Conservation (phyloP, 805 yeast species). For the Ascoidea asiatica region DNA sequence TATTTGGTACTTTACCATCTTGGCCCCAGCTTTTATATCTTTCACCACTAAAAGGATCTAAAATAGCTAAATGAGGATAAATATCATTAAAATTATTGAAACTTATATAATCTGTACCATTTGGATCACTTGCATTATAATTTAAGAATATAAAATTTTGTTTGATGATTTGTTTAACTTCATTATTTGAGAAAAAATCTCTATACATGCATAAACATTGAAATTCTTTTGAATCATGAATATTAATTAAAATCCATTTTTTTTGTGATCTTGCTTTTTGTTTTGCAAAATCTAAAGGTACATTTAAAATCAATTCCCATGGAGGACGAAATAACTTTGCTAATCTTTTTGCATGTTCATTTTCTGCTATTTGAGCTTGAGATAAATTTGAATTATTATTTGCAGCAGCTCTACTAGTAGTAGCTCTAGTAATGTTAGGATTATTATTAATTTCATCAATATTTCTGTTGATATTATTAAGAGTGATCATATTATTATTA, state of each 20-base stretch:
- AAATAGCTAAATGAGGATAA: constrained; percentile 80
- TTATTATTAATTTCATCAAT: not conserved
- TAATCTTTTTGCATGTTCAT: constrained; percentile 43
- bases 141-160: constrained; percentile 75
- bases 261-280: constrained; percentile 42
- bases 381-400: not conserved
- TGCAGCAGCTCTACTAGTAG: not conserved
- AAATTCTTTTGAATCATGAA: constrained; percentile 78
- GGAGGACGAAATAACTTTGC: constrained; percentile 89
- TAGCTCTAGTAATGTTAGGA: not conserved
- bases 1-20: constrained; percentile 42
- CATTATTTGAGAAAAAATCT: constrained; percentile 75
- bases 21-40: constrained; percentile 55
- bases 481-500: constrained; percentile 18
- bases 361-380: constrained; percentile 3
- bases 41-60: constrained; percentile 96
- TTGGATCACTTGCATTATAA: constrained; percentile 64
- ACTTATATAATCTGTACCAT: constrained; percentile 57
- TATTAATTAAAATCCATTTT: constrained; percentile 79
- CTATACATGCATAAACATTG: constrained; percentile 83
- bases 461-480: constrained; percentile 6
- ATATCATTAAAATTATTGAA: constrained; percentile 51
- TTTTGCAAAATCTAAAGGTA: constrained; percentile 65
- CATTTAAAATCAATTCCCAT: constrained; percentile 65
- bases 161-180: constrained; percentile 49